Percentiles rank a stretch among this genome's conserved stretches.
phyloP scores from a whole-genome alignment of 2,329 filamentous ascomycete species.

The Monilinia aucupariae region DNA sequence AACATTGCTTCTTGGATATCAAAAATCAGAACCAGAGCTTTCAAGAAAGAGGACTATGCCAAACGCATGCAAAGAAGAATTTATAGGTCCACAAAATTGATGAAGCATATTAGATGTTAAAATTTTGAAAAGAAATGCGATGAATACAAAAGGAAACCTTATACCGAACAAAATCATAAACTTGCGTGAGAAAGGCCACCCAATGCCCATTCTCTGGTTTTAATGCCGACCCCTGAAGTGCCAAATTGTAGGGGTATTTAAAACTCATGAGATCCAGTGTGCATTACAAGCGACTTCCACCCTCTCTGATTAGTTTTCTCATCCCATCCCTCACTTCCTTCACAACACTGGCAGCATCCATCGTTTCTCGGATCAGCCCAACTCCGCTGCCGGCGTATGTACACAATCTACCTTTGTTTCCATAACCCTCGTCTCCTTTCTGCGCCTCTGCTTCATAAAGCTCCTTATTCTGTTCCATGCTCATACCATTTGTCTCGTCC shows the following conservation, averaged over 20 bases:
- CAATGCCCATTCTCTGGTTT: neutral
- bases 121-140: neutral
- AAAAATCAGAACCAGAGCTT: neutral
- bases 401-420: constrained; percentile 48
- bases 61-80: neutral
- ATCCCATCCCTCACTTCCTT: constrained; percentile 7
- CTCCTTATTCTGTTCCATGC: constrained; percentile 38
- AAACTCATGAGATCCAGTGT: neutral
- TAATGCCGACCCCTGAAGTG: neutral
- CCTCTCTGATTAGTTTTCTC: constrained; percentile 5
- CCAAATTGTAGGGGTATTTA: neutral
- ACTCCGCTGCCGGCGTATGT: constrained; percentile 59
- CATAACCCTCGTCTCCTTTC: constrained; percentile 49
- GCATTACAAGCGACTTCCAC: constrained; percentile 12
- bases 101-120: neutral
- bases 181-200: neutral
- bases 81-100: neutral
- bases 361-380: constrained; percentile 49
- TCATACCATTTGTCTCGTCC: constrained; percentile 38
- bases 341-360: constrained; percentile 48
- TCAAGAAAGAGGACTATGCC: neutral
- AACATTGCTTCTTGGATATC: no score
- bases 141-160: neutral
- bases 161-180: neutral
- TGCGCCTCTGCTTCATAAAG: constrained; percentile 42